Evolutionary conservation across 2,329 filamentous ascomycete species (phyloP), one percentile per base, ranked within the genome.

Genomic region (Beauveria rudraprayagi): DNA sequence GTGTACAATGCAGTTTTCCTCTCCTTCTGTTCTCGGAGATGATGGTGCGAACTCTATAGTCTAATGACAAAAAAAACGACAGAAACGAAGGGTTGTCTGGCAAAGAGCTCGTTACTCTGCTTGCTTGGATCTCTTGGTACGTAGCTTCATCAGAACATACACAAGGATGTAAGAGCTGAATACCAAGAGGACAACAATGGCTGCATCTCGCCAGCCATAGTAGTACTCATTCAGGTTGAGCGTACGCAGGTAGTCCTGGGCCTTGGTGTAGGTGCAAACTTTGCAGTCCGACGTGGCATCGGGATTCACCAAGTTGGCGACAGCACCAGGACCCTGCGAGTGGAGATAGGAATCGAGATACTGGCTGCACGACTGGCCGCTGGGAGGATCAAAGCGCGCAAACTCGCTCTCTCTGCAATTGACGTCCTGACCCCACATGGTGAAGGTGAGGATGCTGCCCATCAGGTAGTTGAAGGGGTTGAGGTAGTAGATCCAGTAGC

Each of bases 191-290:
- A 80, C 80, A 3, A 81, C 78, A 53, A 88, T 84, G 0, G 68
- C 87, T 0, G 83, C 83, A 70, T 90, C 78, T 54, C 87, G 78
- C 87, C 87, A 90, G 0, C 84, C 86, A 65, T 84, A 85, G 63
- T 78, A 83, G 65, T 88, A 83, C 4, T 83, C 77, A 1, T 76
- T 75, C 8, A 90, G 66, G 67, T 89, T 87, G 14, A 90, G 64
- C 0, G 77, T 83, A 2, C 71, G 66, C 2, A 90, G 69, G 64
- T 87, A 90, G 61, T 88, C 86, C 6, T 78, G 76, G 0, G 85
- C 86, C 19, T 68, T 71, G 1, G 70, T 71, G 68, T 83, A 90
- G 63, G 83, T 76, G 67, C 87, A 90, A 0, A 89, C 85, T 46
- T 72, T 71, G 69, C 88, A 90, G 0, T 70, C 75, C 0, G 71